A percentile compares a stretch with the other conserved stretches of the same genome.
Conservation (phyloP, 2,329 filamentous ascomycete species). For the Neurospora sp. region DNA sequence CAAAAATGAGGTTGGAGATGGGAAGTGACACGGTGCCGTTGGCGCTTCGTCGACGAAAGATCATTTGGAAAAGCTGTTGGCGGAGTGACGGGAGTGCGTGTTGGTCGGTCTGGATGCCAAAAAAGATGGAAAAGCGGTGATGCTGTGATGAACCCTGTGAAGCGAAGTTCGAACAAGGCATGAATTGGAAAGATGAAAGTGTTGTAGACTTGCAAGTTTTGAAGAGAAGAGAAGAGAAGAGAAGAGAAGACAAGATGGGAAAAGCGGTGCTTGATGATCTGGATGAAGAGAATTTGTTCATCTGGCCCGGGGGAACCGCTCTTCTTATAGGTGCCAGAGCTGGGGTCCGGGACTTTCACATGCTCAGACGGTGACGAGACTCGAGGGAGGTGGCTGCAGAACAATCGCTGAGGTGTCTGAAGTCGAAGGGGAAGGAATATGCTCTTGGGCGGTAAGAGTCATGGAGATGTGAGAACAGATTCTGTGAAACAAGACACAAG, state of each 20-base stretch:
- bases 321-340: neutral
- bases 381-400: neutral
- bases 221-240: neutral
- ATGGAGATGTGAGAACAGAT: no score
- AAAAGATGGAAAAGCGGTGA: neutral
- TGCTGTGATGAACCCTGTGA: neutral
- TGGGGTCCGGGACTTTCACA: neutral
- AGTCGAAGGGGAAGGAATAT: neutral
- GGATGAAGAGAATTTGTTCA: neutral
- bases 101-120: neutral
- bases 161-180: neutral
- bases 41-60: no score
- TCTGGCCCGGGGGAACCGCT: neutral
- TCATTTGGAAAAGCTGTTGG: neutral
- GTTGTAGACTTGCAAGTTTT: neutral
- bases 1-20: no score
- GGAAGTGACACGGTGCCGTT: no score
- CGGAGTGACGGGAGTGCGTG: neutral
- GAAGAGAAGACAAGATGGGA: neutral
- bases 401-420: fast-evolving
- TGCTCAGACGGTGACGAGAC: neutral
- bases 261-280: neutral
- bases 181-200: neutral
- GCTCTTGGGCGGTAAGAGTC: neutral
- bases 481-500: no score